A percentile compares a stretch with the other conserved stretches of the same genome.
Evolutionary conservation across 306 rosid species (phyloP).

Genomic region (Acacia melanoxylon): DNA sequence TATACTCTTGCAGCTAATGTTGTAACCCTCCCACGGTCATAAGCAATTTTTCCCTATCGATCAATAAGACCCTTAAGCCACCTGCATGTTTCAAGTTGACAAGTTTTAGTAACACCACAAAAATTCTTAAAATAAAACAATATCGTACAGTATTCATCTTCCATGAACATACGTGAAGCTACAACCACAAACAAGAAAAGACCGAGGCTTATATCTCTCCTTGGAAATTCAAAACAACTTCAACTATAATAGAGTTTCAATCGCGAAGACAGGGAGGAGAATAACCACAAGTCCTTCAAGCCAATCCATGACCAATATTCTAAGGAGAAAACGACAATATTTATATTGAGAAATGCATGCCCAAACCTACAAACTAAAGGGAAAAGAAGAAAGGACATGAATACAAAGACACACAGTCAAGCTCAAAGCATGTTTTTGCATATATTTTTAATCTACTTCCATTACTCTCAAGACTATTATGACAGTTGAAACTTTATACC

Average conservation of each 20-base stretch:
- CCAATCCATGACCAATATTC: conserved; percentile 19
- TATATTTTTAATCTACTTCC: conserved; percentile 18
- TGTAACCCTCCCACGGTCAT: conserved; percentile 97
- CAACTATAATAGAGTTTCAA: background rate
- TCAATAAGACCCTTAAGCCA: conserved; percentile 77
- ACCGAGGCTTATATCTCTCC: conserved; percentile 5
- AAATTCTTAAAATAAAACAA: conserved; percentile 5
- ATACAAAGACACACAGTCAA: background rate
- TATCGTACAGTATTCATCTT: background rate
- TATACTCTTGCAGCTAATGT: conserved; percentile 98
- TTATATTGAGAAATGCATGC: background rate
- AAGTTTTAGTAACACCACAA: conserved; percentile 25
- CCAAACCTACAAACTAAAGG: background rate
- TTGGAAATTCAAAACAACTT: conserved; percentile 4
- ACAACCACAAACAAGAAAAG: too few relatives aligned
- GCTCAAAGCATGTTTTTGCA: conserved; percentile 2
- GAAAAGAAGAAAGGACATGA: background rate
- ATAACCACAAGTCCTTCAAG: background rate
- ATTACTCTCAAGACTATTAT: too few relatives aligned
- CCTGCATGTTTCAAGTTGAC: conserved; percentile 58
- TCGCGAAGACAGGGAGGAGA: background rate
- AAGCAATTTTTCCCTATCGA: conserved; percentile 84
- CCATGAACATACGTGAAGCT: conserved; percentile 14
- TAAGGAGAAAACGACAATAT: background rate
- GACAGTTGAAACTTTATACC: too few relatives aligned